Base-by-base conservation (phyloP, 2,329 filamentous ascomycete species). In the Aspergillus novofumigatus region DNA sequence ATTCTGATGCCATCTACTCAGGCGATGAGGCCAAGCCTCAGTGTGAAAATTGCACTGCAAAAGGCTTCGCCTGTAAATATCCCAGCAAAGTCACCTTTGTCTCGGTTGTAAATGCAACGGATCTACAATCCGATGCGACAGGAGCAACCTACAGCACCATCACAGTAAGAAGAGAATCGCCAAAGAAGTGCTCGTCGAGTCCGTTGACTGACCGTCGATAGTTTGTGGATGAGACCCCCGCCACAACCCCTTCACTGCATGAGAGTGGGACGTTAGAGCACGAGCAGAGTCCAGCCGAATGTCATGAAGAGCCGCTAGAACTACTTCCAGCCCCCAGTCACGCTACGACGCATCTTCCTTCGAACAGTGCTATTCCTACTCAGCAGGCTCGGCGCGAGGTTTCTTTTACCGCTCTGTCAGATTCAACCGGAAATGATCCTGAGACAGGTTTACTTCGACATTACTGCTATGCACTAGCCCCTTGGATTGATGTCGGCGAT, bases 401-500 rank as follows among this genome's bases (percentile, higher is more conserved):
- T 14, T 42, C 54, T 45, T 42, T 35, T 32, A 23, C 26, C 20
- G 21, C 55, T 7, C 21, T 41, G n/a, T 48, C 26, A 35, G 48
- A 45, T 23, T 45, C 9, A n/a, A n/a, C n/a, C n/a, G 55, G 20
- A 32, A 56, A 51, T 5, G 61, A 49, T 11, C 59, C 54, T 4
- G 65, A 68, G 47, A 67, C 65, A 10, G 65, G 61, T 41, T 32
- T 68, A 1, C 38, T 68, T 7, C 61, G 65, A 17, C 64, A 68
- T 50, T 68, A 67, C 21, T 61, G 65, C 11, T 68, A 68, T 49
- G 51, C 62, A 10, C 49, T 67, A 20, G 59, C 63, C 25, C 65
- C 65, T 14, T 68, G 65, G 65, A 67, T 68, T 9, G 65, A 68
- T 21, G 58, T 58, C 0, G 65, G 65, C 4, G 65, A 68, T 26